Evolutionary conservation across 2,329 filamentous ascomycete species (phyloP), one percentile per base, ranked within the genome.

Genomic region (Pyricularia grisea): DNA sequence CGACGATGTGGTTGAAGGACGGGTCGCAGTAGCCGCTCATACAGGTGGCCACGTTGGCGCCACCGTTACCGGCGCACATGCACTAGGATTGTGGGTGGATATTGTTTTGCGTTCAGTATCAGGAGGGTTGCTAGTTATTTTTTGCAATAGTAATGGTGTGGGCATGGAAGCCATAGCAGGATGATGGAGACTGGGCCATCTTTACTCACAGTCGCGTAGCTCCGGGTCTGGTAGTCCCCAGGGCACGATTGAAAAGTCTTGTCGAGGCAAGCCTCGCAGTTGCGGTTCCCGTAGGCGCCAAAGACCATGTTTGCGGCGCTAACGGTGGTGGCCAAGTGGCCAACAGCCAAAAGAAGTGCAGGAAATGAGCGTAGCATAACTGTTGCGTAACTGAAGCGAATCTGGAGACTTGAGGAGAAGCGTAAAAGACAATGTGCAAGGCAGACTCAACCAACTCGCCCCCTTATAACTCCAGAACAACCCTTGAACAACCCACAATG

Each of bases 11-110:
- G 65, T 67, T 67, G 23, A 50, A n/a, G 14, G 12, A 7, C 4
- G 36, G 17, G 36, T 67, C 20, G 65, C 65, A 67, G 65, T 67
- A 67, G 65, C 65, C 36, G 12, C 33, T 36, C 25, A 67, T 25
- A 36, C 65, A 67, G 12, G 33, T 28, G 11, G 23, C 42, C 4
- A 27, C 36, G 36, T 67, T 67, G 12, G 33, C 23, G 23, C 65
- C 65, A 12, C 65, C 65, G 0, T 17, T 3, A 23, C 65, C 65
- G 4, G 65, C 65, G 25, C 65, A 67, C 65, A 67, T 67, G 25
- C 65, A 67, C 65, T 67, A 66, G 58, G 3, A 2, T 17, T 14
- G 10, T 30, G 33, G 0, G 33, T 14, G 33, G 4, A 17, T 4
- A 17, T 36, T 36, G 14, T 6, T n/a, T 58, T 58, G 17, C 7